Evolutionary conservation across 306 rosid genomes (phyloP).

Genomic region (Pterocarpus santalinus): DNA sequence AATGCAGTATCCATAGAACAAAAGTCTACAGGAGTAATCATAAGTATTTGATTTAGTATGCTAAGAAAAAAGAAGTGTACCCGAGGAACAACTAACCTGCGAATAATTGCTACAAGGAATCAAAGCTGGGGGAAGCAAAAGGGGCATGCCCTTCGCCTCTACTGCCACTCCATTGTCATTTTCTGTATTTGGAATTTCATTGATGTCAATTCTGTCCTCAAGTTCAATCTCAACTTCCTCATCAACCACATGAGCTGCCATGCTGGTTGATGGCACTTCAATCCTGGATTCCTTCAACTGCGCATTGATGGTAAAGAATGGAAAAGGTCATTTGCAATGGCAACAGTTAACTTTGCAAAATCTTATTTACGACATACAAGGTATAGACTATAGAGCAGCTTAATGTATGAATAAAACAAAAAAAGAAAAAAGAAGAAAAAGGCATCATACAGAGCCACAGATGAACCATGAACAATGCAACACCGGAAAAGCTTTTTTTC

Average conservation of each 20-base stretch:
- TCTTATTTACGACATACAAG: slow-evolving; percentile 1
- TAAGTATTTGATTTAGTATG: neutral
- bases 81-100: slow-evolving; percentile 59
- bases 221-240: slow-evolving; percentile 82
- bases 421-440: neutral
- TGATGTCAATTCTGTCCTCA: slow-evolving; percentile 53
- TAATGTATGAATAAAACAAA: slow-evolving; percentile 20
- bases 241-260: slow-evolving; percentile 84
- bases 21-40: too few species aligned
- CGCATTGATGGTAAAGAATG: slow-evolving; percentile 38
- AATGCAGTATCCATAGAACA: too few species aligned
- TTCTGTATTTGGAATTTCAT: slow-evolving; percentile 51
- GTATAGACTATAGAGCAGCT: slow-evolving; percentile 19
- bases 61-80: neutral
- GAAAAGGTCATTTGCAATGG: slow-evolving; percentile 34
- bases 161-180: slow-evolving; percentile 53
- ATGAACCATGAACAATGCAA: neutral
- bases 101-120: slow-evolving; percentile 60
- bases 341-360: slow-evolving; percentile 20
- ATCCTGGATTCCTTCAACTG: slow-evolving; percentile 70
- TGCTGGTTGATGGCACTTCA: slow-evolving; percentile 74
- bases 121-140: slow-evolving; percentile 68
- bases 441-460: slow-evolving; percentile 8
- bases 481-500: slow-evolving; percentile 5
- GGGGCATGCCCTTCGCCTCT: slow-evolving; percentile 49